phyloP scores from a whole-genome alignment of 2,329 filamentous ascomycete genomes.

The Leptographium lundbergii region DNA sequence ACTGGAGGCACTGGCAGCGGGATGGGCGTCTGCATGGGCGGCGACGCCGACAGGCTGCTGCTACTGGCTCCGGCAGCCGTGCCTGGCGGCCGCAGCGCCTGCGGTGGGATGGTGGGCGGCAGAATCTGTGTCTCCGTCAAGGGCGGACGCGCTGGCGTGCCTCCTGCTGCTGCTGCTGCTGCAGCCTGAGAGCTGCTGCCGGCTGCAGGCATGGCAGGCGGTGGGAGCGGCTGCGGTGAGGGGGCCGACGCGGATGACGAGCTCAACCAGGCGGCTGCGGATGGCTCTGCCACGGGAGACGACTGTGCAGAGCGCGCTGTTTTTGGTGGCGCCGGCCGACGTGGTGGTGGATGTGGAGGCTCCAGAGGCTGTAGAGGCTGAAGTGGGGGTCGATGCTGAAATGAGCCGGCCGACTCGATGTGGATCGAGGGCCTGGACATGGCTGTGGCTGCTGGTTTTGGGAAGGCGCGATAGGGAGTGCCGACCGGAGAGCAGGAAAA shows the following conservation, averaged over 20 bases:
- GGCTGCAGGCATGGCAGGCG: neutral
- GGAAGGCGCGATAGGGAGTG: neutral
- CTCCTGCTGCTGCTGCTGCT: neutral
- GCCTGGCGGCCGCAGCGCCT: conserved; percentile 1
- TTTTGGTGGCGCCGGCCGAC: neutral
- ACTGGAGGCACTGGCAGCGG: conserved; percentile 2
- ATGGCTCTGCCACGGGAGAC: neutral
- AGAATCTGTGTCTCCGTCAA: conserved; percentile 6
- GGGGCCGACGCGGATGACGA: neutral
- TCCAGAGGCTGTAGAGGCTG: neutral
- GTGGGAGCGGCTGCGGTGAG: neutral
- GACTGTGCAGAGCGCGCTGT: neutral
- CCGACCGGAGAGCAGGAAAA: too few species aligned
- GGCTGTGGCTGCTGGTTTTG: neutral
- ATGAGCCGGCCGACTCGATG: neutral
- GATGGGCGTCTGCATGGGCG: conserved; percentile 1
- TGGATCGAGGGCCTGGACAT: neutral
- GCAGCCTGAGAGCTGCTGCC: neutral
- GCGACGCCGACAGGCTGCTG: neutral
- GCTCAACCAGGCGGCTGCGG: neutral
- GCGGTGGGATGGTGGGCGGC: conserved; percentile 8
- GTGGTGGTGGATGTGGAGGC: neutral
- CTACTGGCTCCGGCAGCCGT: neutral
- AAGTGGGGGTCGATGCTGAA: neutral
- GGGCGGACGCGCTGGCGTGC: neutral